Percentiles rank a stretch among this genome's conserved stretches.
Evolutionary conservation across 225 moss, liverwort and hornwort species (phyloP).

Genomic region (Polytrichum formosum): DNA sequence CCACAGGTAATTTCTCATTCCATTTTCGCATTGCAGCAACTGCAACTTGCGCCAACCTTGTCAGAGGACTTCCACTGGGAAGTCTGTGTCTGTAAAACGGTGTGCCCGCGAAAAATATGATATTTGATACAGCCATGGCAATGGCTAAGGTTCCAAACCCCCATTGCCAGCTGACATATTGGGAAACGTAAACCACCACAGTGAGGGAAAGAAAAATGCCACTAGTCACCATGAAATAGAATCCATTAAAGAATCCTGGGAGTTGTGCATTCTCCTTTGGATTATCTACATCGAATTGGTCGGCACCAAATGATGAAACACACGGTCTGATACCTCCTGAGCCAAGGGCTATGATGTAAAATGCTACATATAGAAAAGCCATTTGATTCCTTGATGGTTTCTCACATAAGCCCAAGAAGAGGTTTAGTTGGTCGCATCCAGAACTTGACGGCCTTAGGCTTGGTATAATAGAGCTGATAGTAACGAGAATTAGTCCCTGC

Average conservation of each 20-base stretch:
- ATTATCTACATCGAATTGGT: conserved; percentile 53
- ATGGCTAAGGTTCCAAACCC: conserved; percentile 73
- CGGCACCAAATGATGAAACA: conserved; percentile 58
- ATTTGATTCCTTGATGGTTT: conserved; percentile 35
- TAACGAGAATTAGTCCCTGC: conserved; percentile 52
- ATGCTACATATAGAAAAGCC: conserved; percentile 35
- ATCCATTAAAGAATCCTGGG: conserved; percentile 58
- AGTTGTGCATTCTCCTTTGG: conserved; percentile 36
- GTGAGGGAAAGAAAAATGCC: conserved; percentile 75
- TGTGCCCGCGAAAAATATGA: conserved; percentile 55
- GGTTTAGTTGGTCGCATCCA: conserved; percentile 26
- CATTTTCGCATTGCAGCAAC: conserved; percentile 55
- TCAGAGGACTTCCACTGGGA: conserved; percentile 79
- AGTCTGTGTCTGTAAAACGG: conserved; percentile 65
- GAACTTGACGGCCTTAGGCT: conserved; percentile 31
- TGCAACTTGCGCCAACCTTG: conserved; percentile 59
- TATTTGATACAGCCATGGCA: conserved; percentile 48
- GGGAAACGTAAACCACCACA: conserved; percentile 65
- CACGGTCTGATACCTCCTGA: conserved; percentile 61
- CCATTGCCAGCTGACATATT: conserved; percentile 76
- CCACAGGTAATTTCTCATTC: conserved; percentile 20
- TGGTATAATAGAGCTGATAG: conserved; percentile 24
- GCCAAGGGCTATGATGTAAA: conserved; percentile 53
- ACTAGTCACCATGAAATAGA: conserved; percentile 68
- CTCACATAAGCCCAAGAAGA: conserved; percentile 35